phyloP scores from a whole-genome alignment of 345 rosid genomes.

The Populus ilicifolia region DNA sequence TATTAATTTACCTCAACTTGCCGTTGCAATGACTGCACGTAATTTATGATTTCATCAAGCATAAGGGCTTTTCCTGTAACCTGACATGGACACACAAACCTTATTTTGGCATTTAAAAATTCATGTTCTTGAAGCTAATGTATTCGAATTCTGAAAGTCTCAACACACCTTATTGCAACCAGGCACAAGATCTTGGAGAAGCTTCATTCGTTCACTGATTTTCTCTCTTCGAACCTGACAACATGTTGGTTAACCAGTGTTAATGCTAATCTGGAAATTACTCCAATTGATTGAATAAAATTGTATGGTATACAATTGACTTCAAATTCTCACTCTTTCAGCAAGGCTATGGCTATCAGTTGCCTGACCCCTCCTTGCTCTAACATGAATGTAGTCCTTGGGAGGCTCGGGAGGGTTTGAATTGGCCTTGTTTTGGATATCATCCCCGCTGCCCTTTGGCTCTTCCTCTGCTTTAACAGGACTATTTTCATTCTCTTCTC shows the following conservation, averaged over 20 bases:
- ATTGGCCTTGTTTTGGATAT: slow-evolving; percentile 18
- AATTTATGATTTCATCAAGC: slow-evolving; percentile 90
- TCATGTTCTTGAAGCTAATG: not conserved
- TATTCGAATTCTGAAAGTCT: not conserved
- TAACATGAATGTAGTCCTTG: slow-evolving; percentile 84
- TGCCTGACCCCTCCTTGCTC: slow-evolving; percentile 97
- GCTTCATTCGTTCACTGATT: slow-evolving; percentile 93
- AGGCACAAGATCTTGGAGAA: slow-evolving; percentile 95
- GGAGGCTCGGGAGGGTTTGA: slow-evolving; percentile 60
- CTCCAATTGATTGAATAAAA: not conserved
- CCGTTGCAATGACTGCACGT: slow-evolving; percentile 83
- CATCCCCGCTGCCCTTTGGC: slow-evolving; percentile 15
- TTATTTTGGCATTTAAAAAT: slow-evolving; percentile 1
- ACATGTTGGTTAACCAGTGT: not conserved
- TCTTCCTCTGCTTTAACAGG: slow-evolving; percentile 38
- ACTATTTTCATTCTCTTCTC: slow-evolving; percentile 25
- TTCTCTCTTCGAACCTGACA: slow-evolving; percentile 84
- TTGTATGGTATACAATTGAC: not conserved
- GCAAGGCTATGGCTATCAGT: slow-evolving; percentile 96
- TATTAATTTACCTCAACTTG: slow-evolving; percentile 77
- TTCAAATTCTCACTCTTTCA: slow-evolving; percentile 62
- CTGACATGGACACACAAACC: slow-evolving; percentile 26
- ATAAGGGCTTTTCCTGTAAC: slow-evolving; percentile 88
- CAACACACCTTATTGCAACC: slow-evolving; percentile 80
- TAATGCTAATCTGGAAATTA: not conserved